Evolutionary conservation across 257 asterid genomes (phyloP), one percentile per base, ranked within the genome.

Genomic region (Lithospermum erythrorhizon): DNA sequence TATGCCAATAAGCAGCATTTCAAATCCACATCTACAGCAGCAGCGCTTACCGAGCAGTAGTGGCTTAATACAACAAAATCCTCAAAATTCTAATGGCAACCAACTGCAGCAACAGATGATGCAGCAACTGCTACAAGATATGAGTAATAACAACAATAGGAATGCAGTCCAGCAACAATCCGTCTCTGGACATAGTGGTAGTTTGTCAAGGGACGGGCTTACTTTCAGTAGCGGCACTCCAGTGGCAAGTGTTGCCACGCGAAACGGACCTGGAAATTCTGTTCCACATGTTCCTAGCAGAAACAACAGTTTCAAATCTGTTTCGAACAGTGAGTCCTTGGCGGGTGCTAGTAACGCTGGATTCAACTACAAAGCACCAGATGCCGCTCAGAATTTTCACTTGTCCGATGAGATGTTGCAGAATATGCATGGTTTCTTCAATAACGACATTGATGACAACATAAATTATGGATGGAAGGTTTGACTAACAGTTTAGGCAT

Each of bases 401-500:
- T 65, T 81, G 18, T 57, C 93, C 0, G 83, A 79, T 52, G 98
- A 85, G 45, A 58, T 87, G 70, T 80, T 73, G 11, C 74, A 72
- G 2, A 95, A 87, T 64, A 72, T 82, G 29, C 83, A 78, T 61
- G 87, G 84, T 18, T 87, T 90, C 68, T 84, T 87, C 65, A 80
- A 68, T 78, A 62, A 62, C 52, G 96, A 87, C 65, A 80, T 87
- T 47, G 98, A 91, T 23, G 94, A 83, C 62, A 72, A 37, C 70
- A 78, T 81, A 85, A 81, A 73, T 78, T 87, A 83, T 62, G 81
- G 74, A 67, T 87, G 96, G 96, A 87, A 87, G 79, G 85, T 72
- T 19, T 82, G 83, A 84, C 76, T 63, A 64, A 75, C 82, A 72
- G 52, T 63, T 18, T 48, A 57, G 66, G 66, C 59, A 52, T 51